A percentile compares a stretch with the other conserved stretches of the same genome.
Conservation (phyloP, 2,329 filamentous ascomycete genomes). For the Delphinella strobiligena region DNA sequence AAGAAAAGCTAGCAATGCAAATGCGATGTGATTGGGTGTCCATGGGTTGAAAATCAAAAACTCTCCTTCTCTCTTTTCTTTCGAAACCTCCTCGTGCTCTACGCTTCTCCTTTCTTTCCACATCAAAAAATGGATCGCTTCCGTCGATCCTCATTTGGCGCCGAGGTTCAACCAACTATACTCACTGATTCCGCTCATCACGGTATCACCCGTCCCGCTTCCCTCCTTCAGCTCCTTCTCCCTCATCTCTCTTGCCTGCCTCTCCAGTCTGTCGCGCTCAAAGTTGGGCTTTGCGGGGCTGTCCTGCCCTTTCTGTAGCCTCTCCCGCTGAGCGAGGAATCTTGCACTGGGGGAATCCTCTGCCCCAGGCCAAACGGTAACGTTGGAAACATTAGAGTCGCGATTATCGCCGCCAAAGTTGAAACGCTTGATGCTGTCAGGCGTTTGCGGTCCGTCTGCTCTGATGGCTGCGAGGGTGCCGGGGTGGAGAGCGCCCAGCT, state of each 20-base stretch:
- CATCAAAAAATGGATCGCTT: too few species aligned
- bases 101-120: background rate
- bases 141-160: background rate
- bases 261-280: background rate
- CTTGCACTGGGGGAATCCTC: background rate
- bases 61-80: background rate
- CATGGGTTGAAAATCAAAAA: too few species aligned
- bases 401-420: slow-evolving; percentile 38
- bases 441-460: too few species aligned
- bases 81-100: background rate
- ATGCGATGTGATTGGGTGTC: too few species aligned
- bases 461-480: slow-evolving; percentile 4
- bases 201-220: background rate
- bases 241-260: background rate
- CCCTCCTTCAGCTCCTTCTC: background rate
- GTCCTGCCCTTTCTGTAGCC: background rate
- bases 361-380: slow-evolving; percentile 15
- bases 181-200: background rate
- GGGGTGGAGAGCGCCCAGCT: slow-evolving; percentile 5
- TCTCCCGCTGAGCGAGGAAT: background rate
- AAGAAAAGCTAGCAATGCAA: too few species aligned
- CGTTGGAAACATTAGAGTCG: slow-evolving; percentile 44
- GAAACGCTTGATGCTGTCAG: background rate
- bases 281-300: too few species aligned
- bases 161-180: background rate